phyloP scores from a whole-genome alignment of 2,329 filamentous ascomycete genomes.

The Fusarium albidum region DNA sequence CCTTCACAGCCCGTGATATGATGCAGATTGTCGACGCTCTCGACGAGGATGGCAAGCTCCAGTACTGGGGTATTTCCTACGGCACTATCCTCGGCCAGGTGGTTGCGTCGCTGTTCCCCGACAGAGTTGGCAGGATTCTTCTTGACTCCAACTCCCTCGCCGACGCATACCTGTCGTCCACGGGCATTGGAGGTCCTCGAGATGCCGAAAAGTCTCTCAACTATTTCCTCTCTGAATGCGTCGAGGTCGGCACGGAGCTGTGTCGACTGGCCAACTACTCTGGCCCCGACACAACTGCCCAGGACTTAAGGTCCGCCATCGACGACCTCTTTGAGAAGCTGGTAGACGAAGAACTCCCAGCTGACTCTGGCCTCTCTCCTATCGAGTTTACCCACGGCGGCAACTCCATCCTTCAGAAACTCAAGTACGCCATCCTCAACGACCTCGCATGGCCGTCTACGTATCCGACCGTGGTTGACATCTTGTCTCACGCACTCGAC shows the following conservation, averaged over 20 bases:
- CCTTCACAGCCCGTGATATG: slow-evolving; percentile 50
- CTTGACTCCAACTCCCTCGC: slow-evolving; percentile 32
- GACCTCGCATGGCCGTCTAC: slow-evolving; percentile 5
- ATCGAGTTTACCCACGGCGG: slow-evolving; percentile 8
- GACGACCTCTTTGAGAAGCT: slow-evolving; percentile 16
- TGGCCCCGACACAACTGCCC: slow-evolving; percentile 14
- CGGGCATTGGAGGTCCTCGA: slow-evolving; percentile 13
- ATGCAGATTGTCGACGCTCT: slow-evolving; percentile 50
- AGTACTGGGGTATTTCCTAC: slow-evolving; percentile 46
- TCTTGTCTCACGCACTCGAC: slow-evolving; percentile 8
- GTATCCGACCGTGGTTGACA: slow-evolving; percentile 8
- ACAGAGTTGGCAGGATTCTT: slow-evolving; percentile 33
- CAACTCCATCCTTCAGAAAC: slow-evolving; percentile 12
- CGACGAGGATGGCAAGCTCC: slow-evolving; percentile 44
- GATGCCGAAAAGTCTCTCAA: slow-evolving; percentile 23
- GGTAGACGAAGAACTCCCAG: not conserved
- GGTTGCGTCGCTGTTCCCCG: slow-evolving; percentile 35
- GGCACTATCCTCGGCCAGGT: slow-evolving; percentile 34
- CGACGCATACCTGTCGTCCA: slow-evolving; percentile 17
- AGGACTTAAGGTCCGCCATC: slow-evolving; percentile 14
- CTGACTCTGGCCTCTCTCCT: not conserved
- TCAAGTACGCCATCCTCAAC: slow-evolving; percentile 23
- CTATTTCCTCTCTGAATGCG: slow-evolving; percentile 24
- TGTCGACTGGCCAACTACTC: slow-evolving; percentile 26
- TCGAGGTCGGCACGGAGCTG: slow-evolving; percentile 17